Base-by-base conservation (phyloP, 2,329 filamentous ascomycete species). In the Epichloe sylvatica region DNA sequence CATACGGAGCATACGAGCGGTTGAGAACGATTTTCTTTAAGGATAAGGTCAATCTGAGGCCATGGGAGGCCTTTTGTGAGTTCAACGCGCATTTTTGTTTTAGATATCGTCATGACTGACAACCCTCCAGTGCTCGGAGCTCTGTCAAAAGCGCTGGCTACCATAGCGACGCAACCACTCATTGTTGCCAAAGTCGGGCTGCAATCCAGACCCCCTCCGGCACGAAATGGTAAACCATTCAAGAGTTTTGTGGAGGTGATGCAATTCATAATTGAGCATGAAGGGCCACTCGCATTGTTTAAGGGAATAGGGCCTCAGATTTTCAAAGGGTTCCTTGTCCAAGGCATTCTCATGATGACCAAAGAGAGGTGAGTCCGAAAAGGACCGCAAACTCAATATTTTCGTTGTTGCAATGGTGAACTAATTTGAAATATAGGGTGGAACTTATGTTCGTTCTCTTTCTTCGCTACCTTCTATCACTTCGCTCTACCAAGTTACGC, bases 281-380 rank as follows among this genome's bases (percentile, higher is more conserved):
- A 98, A 64, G 92, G 92, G 3, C 64, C 78, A 1, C 60, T 83
- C 12, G 84, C 84, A n/a, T 74, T 98, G 1, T 98, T 97, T 74
- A 98, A 98, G 71, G 92, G 92, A 40, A 95, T 98, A 57, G 89
- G 81, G 0, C 92, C 92, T 3, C 92, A 98, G 66, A 85, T 98
- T 47, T 67, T 89, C 52, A 98, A 98, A 69, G 92, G 92, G 1
- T 70, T 98, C 47, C 65, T 98, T 45, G 92, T 98, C 2, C 92
- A 98, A 63, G 92, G 92, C 46, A 80, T 98, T 50, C 73, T 98
- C 38, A 98, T 98, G 92, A 98, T 96, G 89, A 92, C 89, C 45
- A 98, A 98, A 70, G 92, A 98, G 70, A 79, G 89, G 86, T 89
- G 74, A 57, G 74, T 60, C 7, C 3, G 21, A 11, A 23, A 12